Evolutionary conservation across 768 basidiomycete species (phyloP).

Genomic region (Amanita thiersii): DNA sequence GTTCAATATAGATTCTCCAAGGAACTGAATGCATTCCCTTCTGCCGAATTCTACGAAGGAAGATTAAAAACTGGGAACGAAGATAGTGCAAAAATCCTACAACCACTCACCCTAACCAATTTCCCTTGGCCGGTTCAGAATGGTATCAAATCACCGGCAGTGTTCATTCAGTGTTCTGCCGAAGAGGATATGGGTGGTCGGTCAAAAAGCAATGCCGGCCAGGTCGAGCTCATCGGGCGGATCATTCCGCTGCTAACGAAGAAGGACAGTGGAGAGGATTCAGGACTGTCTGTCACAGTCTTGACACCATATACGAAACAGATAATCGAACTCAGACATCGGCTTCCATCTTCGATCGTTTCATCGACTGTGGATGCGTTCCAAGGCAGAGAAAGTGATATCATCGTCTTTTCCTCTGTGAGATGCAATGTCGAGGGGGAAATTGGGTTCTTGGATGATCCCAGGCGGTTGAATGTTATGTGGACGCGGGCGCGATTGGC

Average conservation of each 20-base stretch:
- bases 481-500: constrained; percentile 57
- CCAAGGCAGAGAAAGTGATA: constrained; percentile 62
- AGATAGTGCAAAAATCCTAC: constrained; percentile 23
- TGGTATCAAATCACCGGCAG: constrained; percentile 36
- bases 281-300: constrained; percentile 30
- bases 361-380: constrained; percentile 54
- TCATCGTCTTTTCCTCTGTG: constrained; percentile 59
- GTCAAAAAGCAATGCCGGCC: constrained; percentile 57
- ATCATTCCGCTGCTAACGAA: constrained; percentile 35
- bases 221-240: constrained; percentile 42
- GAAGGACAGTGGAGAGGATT: constrained; percentile 12
- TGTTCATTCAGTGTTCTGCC: constrained; percentile 47
- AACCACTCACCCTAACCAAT: constrained; percentile 25
- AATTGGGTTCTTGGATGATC: constrained; percentile 60
- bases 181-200: constrained; percentile 52
- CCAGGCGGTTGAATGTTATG: constrained; percentile 55
- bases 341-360: constrained; percentile 26
- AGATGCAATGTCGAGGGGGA: constrained; percentile 51
- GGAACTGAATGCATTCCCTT: constrained; percentile 53
- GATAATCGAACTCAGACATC: constrained; percentile 33
- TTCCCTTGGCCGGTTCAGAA: constrained; percentile 51
- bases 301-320: constrained; percentile 60
- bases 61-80: constrained; percentile 38
- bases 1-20: constrained; percentile 61
- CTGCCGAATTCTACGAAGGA: constrained; percentile 53